These are phyloP conservation scores for Circinella umbellata DNA, from an alignment of 371 early-diverging fungal species.

Conservation along the genomic window DNA sequence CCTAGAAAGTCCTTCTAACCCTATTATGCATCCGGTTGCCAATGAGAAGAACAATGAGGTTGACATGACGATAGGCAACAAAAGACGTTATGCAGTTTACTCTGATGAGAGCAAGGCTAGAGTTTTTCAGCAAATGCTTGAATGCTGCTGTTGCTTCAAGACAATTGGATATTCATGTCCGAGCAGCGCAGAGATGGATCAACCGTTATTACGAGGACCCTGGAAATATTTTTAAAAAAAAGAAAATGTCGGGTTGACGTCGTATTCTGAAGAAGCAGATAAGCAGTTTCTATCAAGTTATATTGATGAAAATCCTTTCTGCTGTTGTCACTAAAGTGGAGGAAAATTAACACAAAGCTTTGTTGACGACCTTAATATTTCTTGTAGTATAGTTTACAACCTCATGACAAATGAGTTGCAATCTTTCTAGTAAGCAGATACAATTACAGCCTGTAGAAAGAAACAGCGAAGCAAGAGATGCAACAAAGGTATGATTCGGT, in stretches of 20 bases:
- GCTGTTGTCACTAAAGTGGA: not conserved
- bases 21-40: constrained; percentile 4
- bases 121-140: not conserved
- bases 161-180: constrained; percentile 1
- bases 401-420: constrained; percentile 14
- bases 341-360: too few species aligned
- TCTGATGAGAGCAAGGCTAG: not conserved
- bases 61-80: constrained; percentile 8
- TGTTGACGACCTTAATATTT: not conserved
- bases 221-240: too few species aligned
- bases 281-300: not conserved
- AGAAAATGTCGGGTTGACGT: too few species aligned
- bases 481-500: constrained; percentile 23
- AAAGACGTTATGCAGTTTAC: not conserved
- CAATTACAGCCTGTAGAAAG: not conserved
- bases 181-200: not conserved
- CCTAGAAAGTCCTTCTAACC: constrained; percentile 3
- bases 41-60: constrained; percentile 11
- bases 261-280: not conserved
- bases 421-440: constrained; percentile 20
- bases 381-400: constrained; percentile 15
- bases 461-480: constrained; percentile 19
- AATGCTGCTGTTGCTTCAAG: not conserved
- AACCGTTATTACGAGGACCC: constrained; percentile 3
- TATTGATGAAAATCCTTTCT: not conserved